Base-by-base conservation (phyloP, 2,329 filamentous ascomycete species). In the Ceratocystis eucalypticola region DNA sequence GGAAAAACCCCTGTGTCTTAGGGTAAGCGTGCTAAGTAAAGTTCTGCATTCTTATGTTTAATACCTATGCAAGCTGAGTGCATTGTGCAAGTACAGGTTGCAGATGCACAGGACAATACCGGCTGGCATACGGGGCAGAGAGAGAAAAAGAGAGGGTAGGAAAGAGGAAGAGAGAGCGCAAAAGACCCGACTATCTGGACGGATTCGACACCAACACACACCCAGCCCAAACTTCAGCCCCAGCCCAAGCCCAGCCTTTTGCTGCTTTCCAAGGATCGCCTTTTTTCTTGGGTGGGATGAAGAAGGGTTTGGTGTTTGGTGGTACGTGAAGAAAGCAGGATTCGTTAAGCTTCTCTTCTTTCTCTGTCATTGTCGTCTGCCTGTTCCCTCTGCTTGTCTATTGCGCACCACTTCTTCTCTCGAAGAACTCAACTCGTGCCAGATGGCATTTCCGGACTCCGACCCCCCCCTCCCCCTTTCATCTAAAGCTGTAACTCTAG, bases 241-340 rank as follows among this genome's bases (percentile, higher is more conserved):
- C 33, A 37, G 33, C 33, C 33, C 7, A 12, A 37, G 46, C 17
- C 48, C 6, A 25, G 22, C 7, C n/a, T 53, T n/a, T n/a, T 12
- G n/a, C 22, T n/a, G 48, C 48, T 53, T n/a, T 53, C 48, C 10
- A 17, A 25, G 48, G n/a, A 20, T n/a, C n/a, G n/a, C 48, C 22
- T 22, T 17, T 53, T 53, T 53, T 22, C 48, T 22, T n/a, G 48
- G 22, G n/a, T 53, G n/a, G 48, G 48, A 20, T 53, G 48, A 41
- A 41, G 37, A 41, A 41, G 37, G 10, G 48, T 53, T 53, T n/a
- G 48, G 48, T 53, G 6, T 53, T n/a, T n/a, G 48, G 48, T 53
- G 48, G 48, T 53, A 53, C 48, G 48, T 53, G 48, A 53, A 53
- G n/a, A 53, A 53, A 53, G 48, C 48, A 53, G 48, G 48, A 53